These are phyloP conservation scores for Tolypocladium pustulatum DNA, from an alignment of 2,329 filamentous ascomycete genomes.

Conservation along the genomic window DNA sequence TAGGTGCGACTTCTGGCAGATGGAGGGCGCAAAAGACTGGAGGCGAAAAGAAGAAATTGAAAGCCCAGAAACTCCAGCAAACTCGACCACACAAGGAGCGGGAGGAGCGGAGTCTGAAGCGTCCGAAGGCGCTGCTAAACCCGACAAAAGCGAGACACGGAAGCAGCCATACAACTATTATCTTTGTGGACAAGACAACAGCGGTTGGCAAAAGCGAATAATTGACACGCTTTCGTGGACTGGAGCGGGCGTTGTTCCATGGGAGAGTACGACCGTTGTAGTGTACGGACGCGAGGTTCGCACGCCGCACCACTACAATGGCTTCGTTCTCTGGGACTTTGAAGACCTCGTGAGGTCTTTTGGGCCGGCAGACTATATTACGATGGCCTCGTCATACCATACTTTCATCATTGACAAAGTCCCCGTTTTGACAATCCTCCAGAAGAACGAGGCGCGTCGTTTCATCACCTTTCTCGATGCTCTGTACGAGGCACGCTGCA, in stretches of 20 bases:
- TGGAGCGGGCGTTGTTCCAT: constrained; percentile 16
- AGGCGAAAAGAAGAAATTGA: constrained; percentile 40
- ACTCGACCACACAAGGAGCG: neutral
- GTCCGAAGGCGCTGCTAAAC: neutral
- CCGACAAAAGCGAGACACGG: constrained; percentile 4
- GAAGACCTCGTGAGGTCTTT: constrained; percentile 55
- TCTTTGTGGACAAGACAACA: constrained; percentile 14
- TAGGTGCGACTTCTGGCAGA: constrained; percentile 75
- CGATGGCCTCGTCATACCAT: constrained; percentile 68
- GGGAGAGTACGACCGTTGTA: constrained; percentile 31
- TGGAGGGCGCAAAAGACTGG: constrained; percentile 67
- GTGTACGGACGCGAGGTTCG: constrained; percentile 55
- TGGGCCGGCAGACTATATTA: constrained; percentile 75
- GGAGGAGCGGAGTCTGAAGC: neutral
- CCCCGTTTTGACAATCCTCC: constrained; percentile 53
- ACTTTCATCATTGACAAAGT: constrained; percentile 65
- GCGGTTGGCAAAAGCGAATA: constrained; percentile 16
- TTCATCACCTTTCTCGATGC: constrained; percentile 76
- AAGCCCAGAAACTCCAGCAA: constrained; percentile 1
- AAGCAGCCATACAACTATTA: constrained; percentile 20
- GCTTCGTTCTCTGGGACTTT: constrained; percentile 57
- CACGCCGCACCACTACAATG: constrained; percentile 47
- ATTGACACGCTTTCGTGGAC: constrained; percentile 13
- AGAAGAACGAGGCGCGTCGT: constrained; percentile 72
- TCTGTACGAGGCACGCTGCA: constrained; percentile 72